Evolutionary conservation across 2,329 filamentous ascomycete species (phyloP), one percentile per base, ranked within the genome.

Genomic region (Akanthomyces lecanii): DNA sequence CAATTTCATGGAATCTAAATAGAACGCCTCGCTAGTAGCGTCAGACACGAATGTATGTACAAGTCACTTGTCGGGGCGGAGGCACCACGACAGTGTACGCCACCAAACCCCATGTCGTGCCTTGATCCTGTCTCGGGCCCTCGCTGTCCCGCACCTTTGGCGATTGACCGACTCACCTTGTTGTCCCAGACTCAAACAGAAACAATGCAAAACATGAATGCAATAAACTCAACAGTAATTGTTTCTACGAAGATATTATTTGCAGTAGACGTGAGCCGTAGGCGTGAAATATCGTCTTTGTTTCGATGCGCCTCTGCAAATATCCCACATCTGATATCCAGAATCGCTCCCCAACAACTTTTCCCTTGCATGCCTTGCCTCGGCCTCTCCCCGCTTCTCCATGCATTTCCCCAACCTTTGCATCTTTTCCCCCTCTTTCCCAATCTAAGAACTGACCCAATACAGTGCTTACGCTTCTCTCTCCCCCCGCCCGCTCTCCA

Each of bases 371-470:
- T 52, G 45, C 33, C 42, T 18, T 28, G 47, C 57, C 47, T 52
- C 57, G 33, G 44, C 8, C 33, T 21, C 56, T 51, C 56, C 57
- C 47, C 47, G 57, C 57, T 52, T 60, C 57, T 30, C 57, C 57
- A 44, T 60, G 23, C 16, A 51, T 44, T 52, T 51, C 57, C 30
- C 55, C 55, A 58, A 58, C 55, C 28, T 58, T 21, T 55, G 6
- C 18, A 25, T 25, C 14, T 25, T 16, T 25, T 40, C 21, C 21
- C 21, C 21, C 21, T 21, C 21, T 25, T 16, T 45, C 16, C n/a
- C 40, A 47, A 38, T 21, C 21, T 21, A 21, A 21, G 21, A 21
- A 21, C 21, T 21, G 21, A 21, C 21, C 21, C 21, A 21, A 21
- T 21, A 21, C 21, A 21, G 21, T 21, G 21, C 21, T 21, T 30